These are phyloP conservation scores for Coniochaeta sp. DNA, from an alignment of 2,329 filamentous ascomycete genomes.

Conservation along the genomic window DNA sequence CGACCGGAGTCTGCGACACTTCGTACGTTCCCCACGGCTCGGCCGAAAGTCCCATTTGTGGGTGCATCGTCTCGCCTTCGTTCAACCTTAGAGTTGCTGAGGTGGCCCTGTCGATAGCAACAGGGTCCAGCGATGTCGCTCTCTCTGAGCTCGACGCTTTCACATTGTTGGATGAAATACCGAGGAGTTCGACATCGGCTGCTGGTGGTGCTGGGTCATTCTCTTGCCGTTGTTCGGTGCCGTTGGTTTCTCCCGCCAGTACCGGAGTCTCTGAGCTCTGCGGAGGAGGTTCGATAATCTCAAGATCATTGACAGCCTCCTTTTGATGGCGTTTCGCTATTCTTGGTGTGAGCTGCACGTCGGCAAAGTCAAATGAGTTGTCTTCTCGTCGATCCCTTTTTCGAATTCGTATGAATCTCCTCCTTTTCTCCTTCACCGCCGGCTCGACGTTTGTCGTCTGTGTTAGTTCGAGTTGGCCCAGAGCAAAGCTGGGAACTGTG, in stretches of 20 bases:
- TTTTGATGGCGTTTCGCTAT: neutral
- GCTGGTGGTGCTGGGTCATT: neutral
- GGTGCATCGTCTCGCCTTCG: neutral
- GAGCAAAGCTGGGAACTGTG: neutral
- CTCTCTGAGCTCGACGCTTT: neutral
- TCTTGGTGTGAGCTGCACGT: neutral
- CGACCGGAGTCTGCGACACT: neutral
- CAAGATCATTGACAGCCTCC: neutral
- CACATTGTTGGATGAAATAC: neutral
- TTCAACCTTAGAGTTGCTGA: neutral
- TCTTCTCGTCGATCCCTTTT: neutral
- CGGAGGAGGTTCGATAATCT: neutral
- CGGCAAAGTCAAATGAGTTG: neutral
- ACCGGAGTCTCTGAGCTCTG: too few species aligned
- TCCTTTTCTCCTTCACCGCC: neutral
- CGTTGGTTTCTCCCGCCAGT: neutral
- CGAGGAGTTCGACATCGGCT: neutral
- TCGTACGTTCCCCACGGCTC: neutral
- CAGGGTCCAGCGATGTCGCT: neutral
- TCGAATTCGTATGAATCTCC: neutral
- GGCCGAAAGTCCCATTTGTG: neutral
- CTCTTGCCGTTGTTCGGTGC: neutral
- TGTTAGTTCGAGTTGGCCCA: neutral
- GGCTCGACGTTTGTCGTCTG: neutral
- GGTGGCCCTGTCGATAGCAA: neutral